These are phyloP conservation scores for Oryza coarctata DNA, from an alignment of 176 grass and related monocot genomes.

Conservation along the genomic window DNA sequence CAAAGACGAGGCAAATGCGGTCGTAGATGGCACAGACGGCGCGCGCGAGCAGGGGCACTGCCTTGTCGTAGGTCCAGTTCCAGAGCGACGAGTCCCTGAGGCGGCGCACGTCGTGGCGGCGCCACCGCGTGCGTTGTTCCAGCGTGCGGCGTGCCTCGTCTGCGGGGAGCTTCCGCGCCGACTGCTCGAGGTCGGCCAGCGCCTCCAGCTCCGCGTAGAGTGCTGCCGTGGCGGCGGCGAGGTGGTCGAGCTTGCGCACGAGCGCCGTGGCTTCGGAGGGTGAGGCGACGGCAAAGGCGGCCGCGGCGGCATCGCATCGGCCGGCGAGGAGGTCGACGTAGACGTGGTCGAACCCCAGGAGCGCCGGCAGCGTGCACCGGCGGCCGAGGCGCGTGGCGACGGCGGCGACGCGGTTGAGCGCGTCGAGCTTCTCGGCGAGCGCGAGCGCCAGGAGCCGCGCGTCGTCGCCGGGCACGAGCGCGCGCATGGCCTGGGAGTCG, in stretches of 20 bases:
- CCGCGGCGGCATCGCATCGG: constrained; percentile 35
- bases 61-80: constrained; percentile 83
- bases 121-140: constrained; percentile 77
- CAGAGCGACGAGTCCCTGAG: constrained; percentile 82
- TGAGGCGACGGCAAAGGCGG: constrained; percentile 38
- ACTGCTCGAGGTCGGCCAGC: constrained; percentile 77
- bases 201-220: constrained; percentile 79
- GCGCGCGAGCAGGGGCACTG: constrained; percentile 75
- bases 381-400: constrained; percentile 75
- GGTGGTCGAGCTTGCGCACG: constrained; percentile 85
- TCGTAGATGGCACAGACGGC: constrained; percentile 71
- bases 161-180: constrained; percentile 60
- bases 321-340: constrained; percentile 86
- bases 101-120: constrained; percentile 61
- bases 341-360: constrained; percentile 86
- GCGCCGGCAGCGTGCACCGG: constrained; percentile 60
- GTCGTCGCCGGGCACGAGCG: constrained; percentile 75
- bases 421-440: constrained; percentile 88
- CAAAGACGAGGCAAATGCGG: constrained; percentile 70
- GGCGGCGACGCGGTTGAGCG: constrained; percentile 76
- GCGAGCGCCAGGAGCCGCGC: constrained; percentile 69
- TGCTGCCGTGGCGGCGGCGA: constrained; percentile 64
- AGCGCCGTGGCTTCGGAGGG: constrained; percentile 46
- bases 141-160: constrained; percentile 67
- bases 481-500: constrained; percentile 64